Conservation (phyloP, 345 rosid genomes). For the Gynandropsis gynandra region DNA sequence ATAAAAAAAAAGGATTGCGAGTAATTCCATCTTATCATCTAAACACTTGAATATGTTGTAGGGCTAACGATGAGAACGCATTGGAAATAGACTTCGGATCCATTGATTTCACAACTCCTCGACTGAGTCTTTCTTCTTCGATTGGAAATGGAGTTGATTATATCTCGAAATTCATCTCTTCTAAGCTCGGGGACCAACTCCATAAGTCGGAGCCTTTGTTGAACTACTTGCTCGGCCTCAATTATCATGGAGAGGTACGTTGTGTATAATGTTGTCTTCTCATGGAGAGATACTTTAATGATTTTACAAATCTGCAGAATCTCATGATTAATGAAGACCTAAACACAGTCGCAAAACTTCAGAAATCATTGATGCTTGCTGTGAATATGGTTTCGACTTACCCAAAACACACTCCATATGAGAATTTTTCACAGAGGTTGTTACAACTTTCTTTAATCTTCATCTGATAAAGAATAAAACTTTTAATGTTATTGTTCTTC, state of each 20-base stretch:
- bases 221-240: constrained; percentile 52
- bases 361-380: constrained; percentile 48
- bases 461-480: too few species aligned
- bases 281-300: not conserved
- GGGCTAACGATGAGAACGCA: constrained; percentile 79
- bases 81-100: constrained; percentile 85
- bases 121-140: constrained; percentile 59
- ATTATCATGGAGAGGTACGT: constrained; percentile 86
- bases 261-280: too few species aligned
- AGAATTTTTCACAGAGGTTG: constrained; percentile 64
- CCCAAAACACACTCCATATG: constrained; percentile 50
- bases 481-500: too few species aligned
- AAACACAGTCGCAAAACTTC: constrained; percentile 55
- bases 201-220: constrained; percentile 37
- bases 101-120: constrained; percentile 59
- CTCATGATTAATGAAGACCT: constrained; percentile 62
- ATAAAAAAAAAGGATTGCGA: not conserved
- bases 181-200: constrained; percentile 39
- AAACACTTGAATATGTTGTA: constrained; percentile 25
- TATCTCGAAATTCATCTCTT: constrained; percentile 58
- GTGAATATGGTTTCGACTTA: constrained; percentile 36
- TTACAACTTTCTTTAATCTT: not conserved
- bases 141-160: constrained; percentile 69
- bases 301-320: constrained; percentile 33
- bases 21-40: constrained; percentile 3